phyloP scores from a whole-genome alignment of 78 protist species.

The Chrysochromulina tobinii region DNA sequence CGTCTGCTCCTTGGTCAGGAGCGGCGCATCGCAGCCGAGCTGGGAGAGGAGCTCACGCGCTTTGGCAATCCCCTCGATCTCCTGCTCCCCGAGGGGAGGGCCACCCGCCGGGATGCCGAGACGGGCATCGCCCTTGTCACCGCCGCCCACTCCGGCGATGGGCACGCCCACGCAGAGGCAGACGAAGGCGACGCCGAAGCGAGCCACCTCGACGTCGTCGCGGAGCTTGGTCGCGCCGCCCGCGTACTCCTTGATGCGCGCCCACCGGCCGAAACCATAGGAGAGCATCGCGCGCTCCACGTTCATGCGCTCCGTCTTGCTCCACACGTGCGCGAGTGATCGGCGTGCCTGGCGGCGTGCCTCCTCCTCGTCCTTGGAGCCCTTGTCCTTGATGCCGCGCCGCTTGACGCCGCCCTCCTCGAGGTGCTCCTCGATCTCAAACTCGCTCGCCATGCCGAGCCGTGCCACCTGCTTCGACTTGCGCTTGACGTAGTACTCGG shows the following conservation, averaged over 20 bases:
- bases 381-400: neutral
- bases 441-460: neutral
- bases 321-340: neutral
- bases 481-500: conserved; percentile 8
- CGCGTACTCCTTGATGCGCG: neutral
- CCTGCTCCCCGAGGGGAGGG: no score
- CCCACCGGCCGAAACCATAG: conserved; percentile 9
- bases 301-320: conserved; percentile 2
- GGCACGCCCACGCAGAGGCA: neutral
- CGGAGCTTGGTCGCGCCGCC: neutral
- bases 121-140: no score
- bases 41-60: no score
- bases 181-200: neutral
- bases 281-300: conserved; percentile 27
- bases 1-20: neutral
- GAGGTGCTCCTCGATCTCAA: neutral
- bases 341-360: neutral
- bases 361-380: neutral
- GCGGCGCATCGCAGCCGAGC: neutral
- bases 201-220: neutral
- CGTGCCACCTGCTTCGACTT: neutral
- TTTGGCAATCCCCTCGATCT: no score
- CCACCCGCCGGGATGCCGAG: no score
- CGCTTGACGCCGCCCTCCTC: neutral
- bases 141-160: neutral